These are phyloP conservation scores for Kwoniella botswanensis DNA, from an alignment of 768 basidiomycete genomes.

Conservation along the genomic window DNA sequence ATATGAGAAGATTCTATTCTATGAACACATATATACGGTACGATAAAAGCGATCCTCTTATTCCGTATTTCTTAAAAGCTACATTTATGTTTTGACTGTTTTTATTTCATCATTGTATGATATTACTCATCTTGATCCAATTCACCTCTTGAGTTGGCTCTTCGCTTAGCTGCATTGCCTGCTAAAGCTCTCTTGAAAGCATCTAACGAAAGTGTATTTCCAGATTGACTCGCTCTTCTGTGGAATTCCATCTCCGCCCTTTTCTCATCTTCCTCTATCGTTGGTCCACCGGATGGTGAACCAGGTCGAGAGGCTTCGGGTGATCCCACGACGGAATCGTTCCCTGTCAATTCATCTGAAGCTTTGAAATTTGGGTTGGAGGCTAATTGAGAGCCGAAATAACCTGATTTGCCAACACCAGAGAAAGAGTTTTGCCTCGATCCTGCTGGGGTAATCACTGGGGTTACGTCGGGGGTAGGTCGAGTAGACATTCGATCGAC, in stretches of 20 bases:
- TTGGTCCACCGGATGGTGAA: slow-evolving; percentile 19
- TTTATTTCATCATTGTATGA: not conserved
- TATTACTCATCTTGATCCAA: slow-evolving; percentile 21
- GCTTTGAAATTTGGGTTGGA: slow-evolving; percentile 33
- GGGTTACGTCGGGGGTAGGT: slow-evolving; percentile 56
- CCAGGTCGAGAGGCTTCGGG: slow-evolving; percentile 46
- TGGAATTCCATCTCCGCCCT: slow-evolving; percentile 25
- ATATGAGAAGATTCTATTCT: slow-evolving; percentile 2
- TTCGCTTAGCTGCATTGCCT: slow-evolving; percentile 47
- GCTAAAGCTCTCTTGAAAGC: slow-evolving; percentile 56
- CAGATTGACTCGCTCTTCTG: slow-evolving; percentile 19
- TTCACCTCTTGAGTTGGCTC: slow-evolving; percentile 33
- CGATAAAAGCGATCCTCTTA: not conserved
- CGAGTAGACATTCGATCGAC: slow-evolving; percentile 48
- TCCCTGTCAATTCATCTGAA: slow-evolving; percentile 56
- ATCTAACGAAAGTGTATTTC: slow-evolving; percentile 47
- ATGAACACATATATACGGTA: slow-evolving; percentile 1
- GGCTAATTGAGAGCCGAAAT: slow-evolving; percentile 3
- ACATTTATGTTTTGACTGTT: not conserved
- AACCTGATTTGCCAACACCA: slow-evolving; percentile 26
- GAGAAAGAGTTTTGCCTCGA: slow-evolving; percentile 53
- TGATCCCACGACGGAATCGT: slow-evolving; percentile 55
- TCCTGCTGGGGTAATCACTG: slow-evolving; percentile 55
- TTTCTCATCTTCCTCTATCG: slow-evolving; percentile 25
- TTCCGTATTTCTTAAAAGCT: not conserved